Evolutionary conservation across 2,329 filamentous ascomycete species (phyloP), one percentile per base, ranked within the genome.

Genomic region (Ambrosiella xylebori): DNA sequence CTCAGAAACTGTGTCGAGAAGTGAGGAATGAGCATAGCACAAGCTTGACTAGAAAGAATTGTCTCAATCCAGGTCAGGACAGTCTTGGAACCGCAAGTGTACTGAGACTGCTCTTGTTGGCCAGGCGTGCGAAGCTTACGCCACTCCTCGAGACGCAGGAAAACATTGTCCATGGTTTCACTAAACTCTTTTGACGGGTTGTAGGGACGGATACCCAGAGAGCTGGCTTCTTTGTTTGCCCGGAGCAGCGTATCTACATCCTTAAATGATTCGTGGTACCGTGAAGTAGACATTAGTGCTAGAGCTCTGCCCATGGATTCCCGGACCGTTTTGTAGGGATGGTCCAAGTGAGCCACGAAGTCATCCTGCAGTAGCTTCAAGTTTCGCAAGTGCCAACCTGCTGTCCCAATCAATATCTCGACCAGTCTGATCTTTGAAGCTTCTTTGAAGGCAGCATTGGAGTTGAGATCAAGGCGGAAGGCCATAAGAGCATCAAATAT

Each of bases 381-480:
- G 9, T 88, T 76, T 62, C 88, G 88, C 75, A 96, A 98, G 69
- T 98, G 93, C 93, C 94, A 98, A 1, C 93, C 93, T 40, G 84
- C 80, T 65, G 95, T 89, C 50, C 83, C 82, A 60, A 98, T 86
- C 62, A 87, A 80, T 63, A 95, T 88, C 64, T 96, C 88, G 15
- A 98, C 75, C 37, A 98, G 74, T 63, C 93, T 85, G 13, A 98
- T 88, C 73, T 97, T 96, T 36, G 91, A 94, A 58, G 91, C 95
- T 68, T 98, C 94, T 69, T 98, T 98, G 77, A 98, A 98, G 0
- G 93, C 93, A 3, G 94, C 93, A 67, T 97, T 96, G 0, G 91
- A 96, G 5, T 81, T 76, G 84, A 97, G 91, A 67, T 98, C 93
- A 8, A 98, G 76, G 37, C 88, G 80, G 78, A 97, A 97, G 57